phyloP scores from a whole-genome alignment of 1,139 yeast genomes.

The Yarrowia galli region DNA sequence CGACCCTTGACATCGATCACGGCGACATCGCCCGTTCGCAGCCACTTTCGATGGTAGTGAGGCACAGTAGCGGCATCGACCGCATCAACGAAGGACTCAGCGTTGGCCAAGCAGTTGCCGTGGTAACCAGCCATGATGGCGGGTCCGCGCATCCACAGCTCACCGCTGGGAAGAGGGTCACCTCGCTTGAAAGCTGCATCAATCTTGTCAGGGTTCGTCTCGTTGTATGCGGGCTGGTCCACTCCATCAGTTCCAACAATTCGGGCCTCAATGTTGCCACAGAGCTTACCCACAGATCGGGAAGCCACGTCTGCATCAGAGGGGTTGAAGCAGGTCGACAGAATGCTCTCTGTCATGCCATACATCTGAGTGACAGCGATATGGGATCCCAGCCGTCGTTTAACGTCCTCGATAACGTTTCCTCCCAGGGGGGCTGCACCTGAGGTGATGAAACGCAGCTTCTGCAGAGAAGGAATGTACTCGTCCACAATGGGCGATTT shows the following conservation, averaged over 20 bases:
- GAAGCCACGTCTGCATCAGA: conserved; percentile 43
- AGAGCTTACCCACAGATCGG: conserved; percentile 58
- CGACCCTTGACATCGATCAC: conserved; percentile 61
- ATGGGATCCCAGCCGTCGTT: conserved; percentile 42
- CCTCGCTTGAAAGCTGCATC: conserved; percentile 44
- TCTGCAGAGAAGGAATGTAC: conserved; percentile 46
- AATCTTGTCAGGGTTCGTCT: conserved; percentile 24
- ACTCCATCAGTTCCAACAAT: conserved; percentile 56
- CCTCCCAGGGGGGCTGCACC: conserved; percentile 54
- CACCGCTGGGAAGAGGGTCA: conserved; percentile 62
- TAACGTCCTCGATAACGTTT: conserved; percentile 46
- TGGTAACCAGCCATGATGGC: conserved; percentile 69
- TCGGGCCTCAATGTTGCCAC: conserved; percentile 55
- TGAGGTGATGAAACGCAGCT: conserved; percentile 45
- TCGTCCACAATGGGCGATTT: conserved; percentile 51
- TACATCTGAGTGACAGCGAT: conserved; percentile 64
- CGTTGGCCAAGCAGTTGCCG: conserved; percentile 62
- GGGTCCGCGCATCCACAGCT: conserved; percentile 73
- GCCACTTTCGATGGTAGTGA: conserved; percentile 64
- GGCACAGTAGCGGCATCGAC: conserved; percentile 47
- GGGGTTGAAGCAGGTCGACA: conserved; percentile 45
- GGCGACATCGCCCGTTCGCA: conserved; percentile 81
- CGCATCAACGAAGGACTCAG: conserved; percentile 60
- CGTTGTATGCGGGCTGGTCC: conserved; percentile 55
- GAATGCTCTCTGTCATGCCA: conserved; percentile 65